phyloP scores from a whole-genome alignment of 139 green algal species.

The Tetraselmis chui region DNA sequence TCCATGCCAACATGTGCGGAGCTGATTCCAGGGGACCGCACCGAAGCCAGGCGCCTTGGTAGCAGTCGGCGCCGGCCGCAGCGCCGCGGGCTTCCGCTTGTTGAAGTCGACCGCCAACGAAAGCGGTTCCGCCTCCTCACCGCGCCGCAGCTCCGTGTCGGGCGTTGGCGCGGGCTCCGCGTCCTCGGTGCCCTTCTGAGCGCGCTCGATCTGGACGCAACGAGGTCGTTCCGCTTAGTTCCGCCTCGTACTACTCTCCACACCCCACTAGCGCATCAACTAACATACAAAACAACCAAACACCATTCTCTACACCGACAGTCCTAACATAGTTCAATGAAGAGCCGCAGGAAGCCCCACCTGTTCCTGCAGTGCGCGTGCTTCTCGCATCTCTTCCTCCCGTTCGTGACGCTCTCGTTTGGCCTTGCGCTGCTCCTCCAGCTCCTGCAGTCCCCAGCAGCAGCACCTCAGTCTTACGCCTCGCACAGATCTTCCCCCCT shows the following conservation, averaged over 20 bases:
- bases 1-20: no score
- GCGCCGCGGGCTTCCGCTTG: neutral
- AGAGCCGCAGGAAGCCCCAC: constrained; percentile 1
- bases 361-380: constrained; percentile 27
- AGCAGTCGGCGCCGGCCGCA: neutral
- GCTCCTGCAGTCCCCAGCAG: constrained; percentile 11
- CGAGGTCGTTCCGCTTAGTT: no score
- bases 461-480: neutral
- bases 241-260: no score
- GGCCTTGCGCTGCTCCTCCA: constrained; percentile 27
- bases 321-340: neutral
- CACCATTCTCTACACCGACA: neutral
- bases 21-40: no score
- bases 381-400: constrained; percentile 36
- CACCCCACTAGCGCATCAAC: constrained; percentile 13
- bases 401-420: constrained; percentile 31
- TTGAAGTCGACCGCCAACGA: constrained; percentile 26
- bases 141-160: constrained; percentile 37
- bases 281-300: neutral
- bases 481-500: neutral
- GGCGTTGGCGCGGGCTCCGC: constrained; percentile 5
- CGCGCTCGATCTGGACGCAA: constrained; percentile 49
- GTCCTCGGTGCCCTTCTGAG: constrained; percentile 27
- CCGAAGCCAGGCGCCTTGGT: neutral
- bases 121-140: constrained; percentile 38